Conservation (phyloP, 140 eudicot species). For the Senecio squalidus region DNA sequence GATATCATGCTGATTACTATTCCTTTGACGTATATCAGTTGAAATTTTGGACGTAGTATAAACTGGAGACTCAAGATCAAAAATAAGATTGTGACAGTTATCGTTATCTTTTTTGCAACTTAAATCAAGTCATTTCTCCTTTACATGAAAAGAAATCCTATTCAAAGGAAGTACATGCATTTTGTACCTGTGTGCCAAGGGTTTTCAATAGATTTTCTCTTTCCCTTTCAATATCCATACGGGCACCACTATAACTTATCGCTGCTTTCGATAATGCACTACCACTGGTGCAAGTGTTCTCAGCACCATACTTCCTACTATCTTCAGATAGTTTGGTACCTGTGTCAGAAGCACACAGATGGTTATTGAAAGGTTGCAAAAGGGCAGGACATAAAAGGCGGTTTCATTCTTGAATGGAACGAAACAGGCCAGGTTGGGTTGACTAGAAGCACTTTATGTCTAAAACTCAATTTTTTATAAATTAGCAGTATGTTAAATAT, state of each 20-base stretch:
- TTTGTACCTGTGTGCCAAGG: conserved; percentile 71
- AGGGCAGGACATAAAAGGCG: neutral
- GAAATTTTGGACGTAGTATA: neutral
- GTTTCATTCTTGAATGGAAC: too few species aligned
- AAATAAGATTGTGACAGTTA: neutral
- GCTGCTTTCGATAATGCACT: conserved; percentile 75
- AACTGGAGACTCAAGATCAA: conserved; percentile 1
- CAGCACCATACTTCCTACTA: conserved; percentile 81
- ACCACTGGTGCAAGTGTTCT: conserved; percentile 80
- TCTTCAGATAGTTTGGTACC: conserved; percentile 79
- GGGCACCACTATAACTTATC: conserved; percentile 59
- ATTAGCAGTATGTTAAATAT: too few species aligned
- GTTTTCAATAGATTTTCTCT: conserved; percentile 56
- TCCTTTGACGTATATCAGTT: neutral
- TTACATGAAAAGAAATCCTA: neutral
- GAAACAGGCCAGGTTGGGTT: too few species aligned
- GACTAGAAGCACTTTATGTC: too few species aligned
- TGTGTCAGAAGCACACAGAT: conserved; percentile 15
- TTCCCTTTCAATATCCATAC: conserved; percentile 76
- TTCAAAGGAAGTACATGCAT: neutral
- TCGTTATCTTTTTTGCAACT: neutral
- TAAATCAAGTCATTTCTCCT: neutral
- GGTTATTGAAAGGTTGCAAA: neutral
- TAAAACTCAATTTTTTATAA: too few species aligned
- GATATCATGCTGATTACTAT: neutral